phyloP scores from a whole-genome alignment of 768 basidiomycete species.

The Symmetrospora coprosmae region DNA sequence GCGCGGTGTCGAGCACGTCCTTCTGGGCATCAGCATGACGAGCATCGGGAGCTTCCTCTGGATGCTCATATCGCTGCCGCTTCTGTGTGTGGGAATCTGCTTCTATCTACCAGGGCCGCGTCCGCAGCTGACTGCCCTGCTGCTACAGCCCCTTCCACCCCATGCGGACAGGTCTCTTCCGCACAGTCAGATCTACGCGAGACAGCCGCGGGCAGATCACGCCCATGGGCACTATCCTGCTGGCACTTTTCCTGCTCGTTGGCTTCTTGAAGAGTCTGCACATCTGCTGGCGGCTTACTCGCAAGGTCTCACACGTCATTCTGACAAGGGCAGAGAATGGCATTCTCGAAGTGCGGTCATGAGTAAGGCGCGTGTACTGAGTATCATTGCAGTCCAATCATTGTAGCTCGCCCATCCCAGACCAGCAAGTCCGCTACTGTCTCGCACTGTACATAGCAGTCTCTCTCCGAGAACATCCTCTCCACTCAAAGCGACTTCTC shows the following conservation, averaged over 20 bases:
- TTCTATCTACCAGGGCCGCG: background rate
- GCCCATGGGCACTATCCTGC: slow-evolving; percentile 1
- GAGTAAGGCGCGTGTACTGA: background rate
- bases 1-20: background rate
- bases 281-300: slow-evolving; percentile 6
- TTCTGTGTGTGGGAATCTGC: background rate
- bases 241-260: slow-evolving; percentile 8
- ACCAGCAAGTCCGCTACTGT: too few species aligned
- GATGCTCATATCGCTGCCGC: slow-evolving; percentile 4
- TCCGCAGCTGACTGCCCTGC: too few species aligned
- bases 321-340: background rate
- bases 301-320: slow-evolving; percentile 3
- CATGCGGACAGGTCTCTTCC: slow-evolving; percentile 3
- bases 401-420: too few species aligned
- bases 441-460: too few species aligned
- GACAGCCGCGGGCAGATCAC: background rate
- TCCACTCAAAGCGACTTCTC: slow-evolving; percentile 10
- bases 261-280: slow-evolving; percentile 13
- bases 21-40: slow-evolving; percentile 17
- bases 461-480: too few species aligned
- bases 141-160: slow-evolving; percentile 16
- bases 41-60: slow-evolving; percentile 18
- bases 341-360: slow-evolving; percentile 1
- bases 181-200: background rate
- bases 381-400: too few species aligned